These are phyloP conservation scores for Tuber magnatum DNA, from an alignment of 495 filamentous ascomycete genomes.

Conservation along the genomic window DNA sequence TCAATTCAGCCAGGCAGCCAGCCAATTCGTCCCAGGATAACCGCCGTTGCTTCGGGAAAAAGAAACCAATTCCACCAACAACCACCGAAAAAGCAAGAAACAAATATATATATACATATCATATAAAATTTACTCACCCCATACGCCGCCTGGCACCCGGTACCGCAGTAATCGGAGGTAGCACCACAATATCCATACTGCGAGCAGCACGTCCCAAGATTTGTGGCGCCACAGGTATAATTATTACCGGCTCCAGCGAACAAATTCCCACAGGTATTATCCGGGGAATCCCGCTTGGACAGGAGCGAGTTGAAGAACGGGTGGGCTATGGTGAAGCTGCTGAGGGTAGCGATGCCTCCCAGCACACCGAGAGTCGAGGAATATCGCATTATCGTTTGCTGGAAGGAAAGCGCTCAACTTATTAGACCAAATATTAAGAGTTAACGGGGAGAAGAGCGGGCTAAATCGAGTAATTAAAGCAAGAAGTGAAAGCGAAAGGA, in stretches of 20 bases:
- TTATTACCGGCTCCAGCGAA: slow-evolving; percentile 32
- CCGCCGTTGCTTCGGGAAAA: background rate
- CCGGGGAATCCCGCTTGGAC: slow-evolving; percentile 36
- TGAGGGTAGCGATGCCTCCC: slow-evolving; percentile 20
- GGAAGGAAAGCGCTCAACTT: slow-evolving; percentile 12
- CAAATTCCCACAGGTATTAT: slow-evolving; percentile 43
- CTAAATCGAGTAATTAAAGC: background rate
- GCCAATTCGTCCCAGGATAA: background rate
- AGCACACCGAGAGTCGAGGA: slow-evolving; percentile 18
- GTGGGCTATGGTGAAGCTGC: slow-evolving; percentile 24
- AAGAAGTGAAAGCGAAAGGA: slow-evolving; percentile 17
- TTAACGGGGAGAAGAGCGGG: slow-evolving; percentile 5
- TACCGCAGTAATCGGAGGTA: slow-evolving; percentile 47
- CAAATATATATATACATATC: no score
- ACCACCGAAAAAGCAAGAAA: background rate
- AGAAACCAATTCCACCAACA: background rate
- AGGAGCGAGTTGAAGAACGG: slow-evolving; percentile 13
- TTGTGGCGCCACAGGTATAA: slow-evolving; percentile 30
- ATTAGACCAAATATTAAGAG: slow-evolving; percentile 14
- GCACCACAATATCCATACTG: slow-evolving; percentile 49
- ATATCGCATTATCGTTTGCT: background rate
- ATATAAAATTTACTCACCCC: slow-evolving; percentile 27
- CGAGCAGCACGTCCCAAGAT: slow-evolving; percentile 32
- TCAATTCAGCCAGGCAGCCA: background rate
- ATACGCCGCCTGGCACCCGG: slow-evolving; percentile 46